Percentiles rank a stretch among this genome's conserved stretches.
phyloP scores from a whole-genome alignment of 2,329 filamentous ascomycete genomes.

The Diaporthe sp. region DNA sequence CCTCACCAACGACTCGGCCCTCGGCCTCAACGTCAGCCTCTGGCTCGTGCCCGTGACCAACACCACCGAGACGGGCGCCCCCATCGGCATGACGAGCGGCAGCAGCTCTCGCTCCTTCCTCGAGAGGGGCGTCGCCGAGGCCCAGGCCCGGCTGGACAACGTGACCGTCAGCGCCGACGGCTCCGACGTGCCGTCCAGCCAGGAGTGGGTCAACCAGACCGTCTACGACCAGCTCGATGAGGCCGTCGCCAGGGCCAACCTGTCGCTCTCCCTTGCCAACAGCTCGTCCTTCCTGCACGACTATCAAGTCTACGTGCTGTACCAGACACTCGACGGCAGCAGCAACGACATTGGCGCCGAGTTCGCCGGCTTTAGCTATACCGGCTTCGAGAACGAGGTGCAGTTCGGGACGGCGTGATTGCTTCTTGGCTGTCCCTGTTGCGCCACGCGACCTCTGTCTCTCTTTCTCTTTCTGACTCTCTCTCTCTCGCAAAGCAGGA shows the following conservation, averaged over 20 bases:
- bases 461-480: background rate
- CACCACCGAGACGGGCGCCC: background rate
- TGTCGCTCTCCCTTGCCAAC: background rate
- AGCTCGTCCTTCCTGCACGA: conserved; percentile 19
- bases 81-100: conserved; percentile 2
- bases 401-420: background rate
- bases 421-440: background rate
- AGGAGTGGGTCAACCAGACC: conserved; percentile 5
- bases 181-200: background rate
- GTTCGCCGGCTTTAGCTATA: conserved; percentile 13
- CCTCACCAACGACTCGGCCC: conserved; percentile 4
- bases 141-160: background rate
- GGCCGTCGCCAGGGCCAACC: conserved; percentile 8
- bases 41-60: conserved; percentile 25
- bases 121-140: background rate
- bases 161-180: background rate
- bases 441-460: background rate
- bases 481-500: background rate
- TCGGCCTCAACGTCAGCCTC: conserved; percentile 13
- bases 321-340: background rate
- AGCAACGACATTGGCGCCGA: conserved; percentile 11
- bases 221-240: conserved; percentile 5
- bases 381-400: conserved; percentile 5
- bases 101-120: background rate
- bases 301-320: conserved; percentile 6